Evolutionary conservation across 306 rosid genomes (phyloP).

Genomic region (Acacia confusa): DNA sequence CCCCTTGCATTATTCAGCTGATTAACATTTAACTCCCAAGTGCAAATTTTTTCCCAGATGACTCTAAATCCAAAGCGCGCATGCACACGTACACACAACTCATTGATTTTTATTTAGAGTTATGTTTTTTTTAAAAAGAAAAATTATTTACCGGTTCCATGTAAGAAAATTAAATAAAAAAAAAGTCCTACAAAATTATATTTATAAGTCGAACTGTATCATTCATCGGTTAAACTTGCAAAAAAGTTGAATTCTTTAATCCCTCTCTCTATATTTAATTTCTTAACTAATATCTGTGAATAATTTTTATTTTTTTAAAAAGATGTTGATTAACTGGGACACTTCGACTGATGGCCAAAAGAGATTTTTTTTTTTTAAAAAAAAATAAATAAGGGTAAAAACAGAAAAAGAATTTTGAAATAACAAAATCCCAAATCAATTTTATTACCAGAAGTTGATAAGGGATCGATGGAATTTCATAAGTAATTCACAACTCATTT

Average conservation of each 20-base stretch:
- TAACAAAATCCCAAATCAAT: no score
- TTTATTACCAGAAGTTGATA: no score
- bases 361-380: neutral
- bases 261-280: neutral
- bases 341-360: neutral
- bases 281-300: neutral
- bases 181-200: no score
- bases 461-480: no score
- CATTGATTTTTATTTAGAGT: neutral
- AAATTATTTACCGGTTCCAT: neutral
- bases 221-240: neutral
- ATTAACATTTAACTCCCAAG: neutral
- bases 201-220: no score
- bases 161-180: neutral
- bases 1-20: neutral
- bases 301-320: neutral
- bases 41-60: neutral
- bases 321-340: neutral
- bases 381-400: no score
- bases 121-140: neutral
- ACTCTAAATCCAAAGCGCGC: neutral
- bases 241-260: neutral
- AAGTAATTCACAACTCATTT: no score
- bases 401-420: no score
- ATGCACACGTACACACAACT: neutral